phyloP scores from a whole-genome alignment of 139 green algal species.

The Closterium sp. region DNA sequence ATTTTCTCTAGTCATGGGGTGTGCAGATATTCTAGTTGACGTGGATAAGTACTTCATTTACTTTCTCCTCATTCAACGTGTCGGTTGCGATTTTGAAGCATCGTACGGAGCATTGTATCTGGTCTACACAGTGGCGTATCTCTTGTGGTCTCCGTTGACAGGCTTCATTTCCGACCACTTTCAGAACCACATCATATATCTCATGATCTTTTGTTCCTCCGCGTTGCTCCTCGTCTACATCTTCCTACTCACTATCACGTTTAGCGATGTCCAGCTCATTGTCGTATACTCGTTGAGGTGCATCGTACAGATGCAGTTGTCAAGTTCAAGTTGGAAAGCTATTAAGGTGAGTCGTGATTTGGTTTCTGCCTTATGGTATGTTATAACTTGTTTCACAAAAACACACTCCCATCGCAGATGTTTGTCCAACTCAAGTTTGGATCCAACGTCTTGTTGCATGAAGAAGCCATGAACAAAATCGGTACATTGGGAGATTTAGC shows the following conservation, averaged over 20 bases:
- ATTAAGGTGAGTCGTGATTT: neutral
- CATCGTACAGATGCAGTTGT: constrained; percentile 2
- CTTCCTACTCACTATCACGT: neutral
- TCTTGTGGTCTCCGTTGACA: constrained; percentile 3
- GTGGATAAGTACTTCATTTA: constrained; percentile 23
- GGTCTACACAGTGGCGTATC: neutral
- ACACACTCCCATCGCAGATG: neutral
- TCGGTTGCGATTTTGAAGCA: constrained; percentile 6
- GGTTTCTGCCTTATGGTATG: neutral
- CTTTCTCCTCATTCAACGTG: neutral
- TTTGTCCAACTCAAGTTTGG: constrained; percentile 10
- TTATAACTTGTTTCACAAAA: neutral
- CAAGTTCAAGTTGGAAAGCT: constrained; percentile 5
- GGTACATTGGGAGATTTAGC: constrained; percentile 2
- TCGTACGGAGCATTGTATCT: constrained; percentile 2
- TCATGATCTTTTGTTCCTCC: neutral
- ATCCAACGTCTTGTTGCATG: neutral
- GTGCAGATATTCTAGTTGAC: neutral
- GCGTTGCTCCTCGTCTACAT: neutral
- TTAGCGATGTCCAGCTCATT: neutral
- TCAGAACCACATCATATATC: constrained; percentile 1
- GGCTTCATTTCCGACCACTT: constrained; percentile 1
- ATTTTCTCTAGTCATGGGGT: constrained; percentile 3
- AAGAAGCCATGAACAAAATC: constrained; percentile 8
- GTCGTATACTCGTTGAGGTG: neutral